phyloP scores from a whole-genome alignment of 257 asterid species.

The Nicotiana sylvestris region DNA sequence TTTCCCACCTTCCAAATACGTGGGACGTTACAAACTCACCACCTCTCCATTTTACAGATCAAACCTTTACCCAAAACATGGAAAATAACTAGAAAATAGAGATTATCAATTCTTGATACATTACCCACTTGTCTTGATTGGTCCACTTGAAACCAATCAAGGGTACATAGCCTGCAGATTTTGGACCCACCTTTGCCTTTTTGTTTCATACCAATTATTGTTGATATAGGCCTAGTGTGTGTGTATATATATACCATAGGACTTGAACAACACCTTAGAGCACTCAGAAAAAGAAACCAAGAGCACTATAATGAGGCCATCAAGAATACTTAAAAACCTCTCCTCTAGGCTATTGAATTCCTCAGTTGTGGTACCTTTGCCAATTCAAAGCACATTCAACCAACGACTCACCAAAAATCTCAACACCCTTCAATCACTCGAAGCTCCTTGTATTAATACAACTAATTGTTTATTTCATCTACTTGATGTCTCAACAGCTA shows the following conservation, averaged over 20 bases:
- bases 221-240: background rate
- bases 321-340: conserved; percentile 4
- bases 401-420: background rate
- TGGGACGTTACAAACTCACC: too few species aligned
- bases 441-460: background rate
- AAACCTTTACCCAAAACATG: too few species aligned
- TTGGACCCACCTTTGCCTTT: background rate
- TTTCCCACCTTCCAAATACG: too few species aligned
- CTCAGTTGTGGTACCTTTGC: background rate
- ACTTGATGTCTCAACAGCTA: background rate
- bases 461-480: background rate
- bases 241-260: background rate
- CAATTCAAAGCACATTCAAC: background rate
- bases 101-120: background rate
- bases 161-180: background rate
- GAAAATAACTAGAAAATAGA: too few species aligned
- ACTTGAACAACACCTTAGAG: too few species aligned
- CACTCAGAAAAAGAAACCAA: too few species aligned
- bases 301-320: background rate
- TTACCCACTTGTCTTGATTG: background rate
- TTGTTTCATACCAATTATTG: background rate
- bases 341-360: background rate
- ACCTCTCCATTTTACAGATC: too few species aligned
- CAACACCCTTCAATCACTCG: background rate
- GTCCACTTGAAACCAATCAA: background rate